Percentiles rank a stretch among this genome's conserved stretches.
Evolutionary conservation across 495 filamentous ascomycete genomes (phyloP).

Genomic region (Tuber borchii): DNA sequence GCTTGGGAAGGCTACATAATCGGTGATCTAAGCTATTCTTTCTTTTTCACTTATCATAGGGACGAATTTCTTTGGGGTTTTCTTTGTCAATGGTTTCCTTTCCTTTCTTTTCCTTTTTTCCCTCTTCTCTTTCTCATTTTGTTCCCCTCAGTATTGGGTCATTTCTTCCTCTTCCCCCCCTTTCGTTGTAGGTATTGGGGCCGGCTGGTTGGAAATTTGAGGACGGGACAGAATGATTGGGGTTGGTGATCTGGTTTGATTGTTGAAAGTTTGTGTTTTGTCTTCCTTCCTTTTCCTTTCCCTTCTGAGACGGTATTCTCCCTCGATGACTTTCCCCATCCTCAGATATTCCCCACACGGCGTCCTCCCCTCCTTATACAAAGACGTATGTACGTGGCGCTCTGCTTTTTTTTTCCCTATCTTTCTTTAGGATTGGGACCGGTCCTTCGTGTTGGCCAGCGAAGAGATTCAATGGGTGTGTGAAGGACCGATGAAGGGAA

Average conservation of each 20-base stretch:
- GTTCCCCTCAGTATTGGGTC: not conserved
- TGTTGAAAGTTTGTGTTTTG: conserved; percentile 1
- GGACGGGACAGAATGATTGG: not conserved
- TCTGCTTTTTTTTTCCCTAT: not conserved
- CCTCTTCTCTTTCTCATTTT: not conserved
- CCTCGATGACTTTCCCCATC: not conserved
- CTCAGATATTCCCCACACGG: not conserved
- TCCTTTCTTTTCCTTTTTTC: not conserved
- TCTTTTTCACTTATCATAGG: not conserved
- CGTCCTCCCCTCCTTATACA: not conserved
- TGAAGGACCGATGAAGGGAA: not conserved
- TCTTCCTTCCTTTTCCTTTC: not conserved
- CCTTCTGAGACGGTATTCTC: not conserved
- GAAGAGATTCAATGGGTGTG: not conserved
- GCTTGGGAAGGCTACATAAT: conserved; percentile 19
- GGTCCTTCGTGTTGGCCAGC: not conserved
- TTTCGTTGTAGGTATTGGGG: not conserved
- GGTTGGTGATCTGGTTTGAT: not conserved
- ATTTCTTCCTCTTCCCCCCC: not conserved
- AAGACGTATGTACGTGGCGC: not conserved
- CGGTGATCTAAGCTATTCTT: not conserved
- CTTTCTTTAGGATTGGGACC: not conserved
- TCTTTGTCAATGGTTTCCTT: not conserved
- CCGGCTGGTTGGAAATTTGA: not conserved
- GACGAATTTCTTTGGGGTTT: conserved; percentile 1